These are phyloP conservation scores for Exserohilum rostratum DNA, from an alignment of 2,329 filamentous ascomycete species.

Conservation along the genomic window DNA sequence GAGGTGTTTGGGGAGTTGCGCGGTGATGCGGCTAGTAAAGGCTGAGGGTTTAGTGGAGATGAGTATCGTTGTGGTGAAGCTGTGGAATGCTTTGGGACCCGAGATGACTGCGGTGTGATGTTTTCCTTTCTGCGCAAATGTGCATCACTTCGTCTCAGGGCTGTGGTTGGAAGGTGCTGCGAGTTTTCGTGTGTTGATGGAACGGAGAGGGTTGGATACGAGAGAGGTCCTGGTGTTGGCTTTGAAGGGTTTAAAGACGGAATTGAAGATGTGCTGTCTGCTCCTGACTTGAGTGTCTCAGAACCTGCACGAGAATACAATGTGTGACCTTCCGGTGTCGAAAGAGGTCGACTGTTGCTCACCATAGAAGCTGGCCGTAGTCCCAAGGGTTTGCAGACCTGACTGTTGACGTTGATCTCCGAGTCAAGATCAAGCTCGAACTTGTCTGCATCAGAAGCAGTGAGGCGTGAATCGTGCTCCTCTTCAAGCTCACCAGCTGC, in stretches of 20 bases:
- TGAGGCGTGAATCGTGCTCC: neutral
- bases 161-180: conserved; percentile 11
- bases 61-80: conserved; percentile 1
- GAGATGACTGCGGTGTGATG: conserved; percentile 14
- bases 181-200: conserved; percentile 10
- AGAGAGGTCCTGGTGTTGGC: conserved; percentile 15
- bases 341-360: neutral
- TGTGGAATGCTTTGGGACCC: neutral
- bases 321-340: conserved; percentile 11
- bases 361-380: neutral
- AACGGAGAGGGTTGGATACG: conserved; percentile 31
- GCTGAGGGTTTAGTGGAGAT: conserved; percentile 25
- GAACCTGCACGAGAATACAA: conserved; percentile 8
- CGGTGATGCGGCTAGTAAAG: conserved; percentile 19
- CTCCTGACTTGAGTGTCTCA: conserved; percentile 25
- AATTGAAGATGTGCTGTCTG: conserved; percentile 22
- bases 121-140: conserved; percentile 32
- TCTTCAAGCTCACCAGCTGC: neutral
- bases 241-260: conserved; percentile 15
- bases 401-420: neutral
- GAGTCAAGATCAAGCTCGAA: neutral
- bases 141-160: conserved; percentile 11
- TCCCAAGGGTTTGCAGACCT: neutral
- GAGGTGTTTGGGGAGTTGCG: conserved; percentile 17
- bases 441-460: neutral